Evolutionary conservation across 176 grass and related monocot species (phyloP).

Genomic region (Saccharum spontaneum): DNA sequence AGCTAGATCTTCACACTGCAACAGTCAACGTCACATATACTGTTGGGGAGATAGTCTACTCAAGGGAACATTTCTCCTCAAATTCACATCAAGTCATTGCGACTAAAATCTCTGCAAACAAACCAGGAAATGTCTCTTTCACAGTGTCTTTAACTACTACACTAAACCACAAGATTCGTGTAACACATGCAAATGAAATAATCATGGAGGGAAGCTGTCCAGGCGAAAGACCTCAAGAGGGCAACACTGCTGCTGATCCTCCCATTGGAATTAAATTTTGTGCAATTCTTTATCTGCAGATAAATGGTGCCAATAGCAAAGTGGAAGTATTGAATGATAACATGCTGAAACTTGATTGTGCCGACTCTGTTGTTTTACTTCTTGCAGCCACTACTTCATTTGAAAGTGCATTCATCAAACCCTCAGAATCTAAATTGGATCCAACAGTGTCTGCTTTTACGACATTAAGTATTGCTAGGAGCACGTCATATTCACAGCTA

Average conservation of each 20-base stretch:
- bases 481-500: constrained; percentile 68
- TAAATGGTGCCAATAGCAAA: constrained; percentile 40
- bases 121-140: constrained; percentile 61
- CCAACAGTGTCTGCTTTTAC: constrained; percentile 40
- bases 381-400: constrained; percentile 78
- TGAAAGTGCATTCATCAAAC: constrained; percentile 66
- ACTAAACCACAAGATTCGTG: constrained; percentile 49
- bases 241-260: constrained; percentile 32
- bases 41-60: constrained; percentile 61
- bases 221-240: constrained; percentile 41
- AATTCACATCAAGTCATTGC: constrained; percentile 71
- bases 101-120: constrained; percentile 65
- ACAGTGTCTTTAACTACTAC: constrained; percentile 55
- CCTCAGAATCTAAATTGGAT: constrained; percentile 70
- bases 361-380: constrained; percentile 80
- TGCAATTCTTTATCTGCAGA: constrained; percentile 61
- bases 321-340: constrained; percentile 53
- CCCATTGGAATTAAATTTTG: constrained; percentile 71
- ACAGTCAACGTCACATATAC: constrained; percentile 62
- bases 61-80: constrained; percentile 80
- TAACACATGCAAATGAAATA: constrained; percentile 61
- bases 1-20: constrained; percentile 72
- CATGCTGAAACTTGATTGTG: constrained; percentile 69
- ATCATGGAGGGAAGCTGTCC: constrained; percentile 80
- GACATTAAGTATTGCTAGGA: constrained; percentile 56